Evolutionary conservation across 192 early-diverging fungal genomes (phyloP), one percentile per base, ranked within the genome.

Genomic region (Podila epicladia): DNA sequence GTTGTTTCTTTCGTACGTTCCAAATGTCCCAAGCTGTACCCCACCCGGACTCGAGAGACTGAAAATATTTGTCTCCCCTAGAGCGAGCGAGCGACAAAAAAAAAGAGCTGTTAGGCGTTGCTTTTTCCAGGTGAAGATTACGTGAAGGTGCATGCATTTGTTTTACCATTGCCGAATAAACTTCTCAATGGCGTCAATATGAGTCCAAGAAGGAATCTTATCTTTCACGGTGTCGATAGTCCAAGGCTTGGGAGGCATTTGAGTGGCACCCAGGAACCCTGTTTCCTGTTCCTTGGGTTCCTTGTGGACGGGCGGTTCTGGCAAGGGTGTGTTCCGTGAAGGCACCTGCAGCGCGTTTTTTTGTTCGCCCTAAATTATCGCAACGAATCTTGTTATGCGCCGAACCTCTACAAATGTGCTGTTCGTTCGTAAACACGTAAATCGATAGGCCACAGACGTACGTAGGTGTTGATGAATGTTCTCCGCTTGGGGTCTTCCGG

Each of bases 401-500:
- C 19, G 57, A 37, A 37, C 24, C 20, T 53, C 9, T 45, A 20
- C 17, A 15, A 17, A 6, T 15, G 11, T 17, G 9, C 22, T 38
- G 3, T 19, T 6, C 13, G n/a, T 24, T 50, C n/a, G 12, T 51
- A 9, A 38, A 17, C 17, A 33, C 4, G n/a, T 29, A 41, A 60
- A 5, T 22, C 11, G 29, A 19, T 48, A 29, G 12, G 35, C 35
- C 35, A 37, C 0, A 45, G 41, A 2, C 75, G 8, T 73, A 80
- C 77, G 61, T 80, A 66, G 24, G 68, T 69, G 35, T 80, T 80
- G 63, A 80, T 61, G 26, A 80, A 73, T 24, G 33, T 49, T 5
- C 51, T 55, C 8, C 72, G 53, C 31, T 59, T 69, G 33, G 77
- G 77, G 50, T 80, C 77, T 19, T 73, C 22, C 6, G 62, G 71